Conservation (phyloP, 495 filamentous ascomycete genomes). For the Parathielavia hyrcaniae region DNA sequence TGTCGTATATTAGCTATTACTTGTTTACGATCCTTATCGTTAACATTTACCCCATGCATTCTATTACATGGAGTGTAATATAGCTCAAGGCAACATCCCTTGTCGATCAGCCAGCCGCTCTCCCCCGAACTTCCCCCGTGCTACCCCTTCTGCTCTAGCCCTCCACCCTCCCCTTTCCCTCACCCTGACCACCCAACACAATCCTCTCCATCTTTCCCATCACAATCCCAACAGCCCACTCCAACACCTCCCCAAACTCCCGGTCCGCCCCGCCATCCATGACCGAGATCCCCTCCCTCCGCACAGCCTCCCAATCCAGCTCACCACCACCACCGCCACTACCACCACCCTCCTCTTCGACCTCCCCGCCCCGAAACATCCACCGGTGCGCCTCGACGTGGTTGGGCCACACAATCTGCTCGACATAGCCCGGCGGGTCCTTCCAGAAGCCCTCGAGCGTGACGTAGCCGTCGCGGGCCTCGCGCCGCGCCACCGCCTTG, state of each 20-base stretch:
- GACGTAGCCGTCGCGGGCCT: conserved; percentile 74
- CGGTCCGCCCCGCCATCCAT: conserved; percentile 30
- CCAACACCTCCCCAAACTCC: conserved; percentile 45
- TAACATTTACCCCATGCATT: not conserved
- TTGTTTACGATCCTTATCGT: not conserved
- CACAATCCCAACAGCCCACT: conserved; percentile 50
- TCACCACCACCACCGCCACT: conserved; percentile 27
- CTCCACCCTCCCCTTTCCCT: not conserved
- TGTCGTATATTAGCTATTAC: too few species aligned
- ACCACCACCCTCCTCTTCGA: conserved; percentile 25
- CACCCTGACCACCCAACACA: conserved; percentile 10
- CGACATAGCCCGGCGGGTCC: conserved; percentile 90
- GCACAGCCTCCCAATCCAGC: conserved; percentile 40
- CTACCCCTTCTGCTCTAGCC: not conserved
- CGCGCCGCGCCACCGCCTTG: conserved; percentile 59
- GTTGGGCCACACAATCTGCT: conserved; percentile 90
- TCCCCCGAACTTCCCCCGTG: not conserved
- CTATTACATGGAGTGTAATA: not conserved
- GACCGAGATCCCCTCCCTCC: conserved; percentile 33
- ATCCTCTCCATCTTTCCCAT: conserved; percentile 37
- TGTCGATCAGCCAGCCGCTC: not conserved
- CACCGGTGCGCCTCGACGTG: conserved; percentile 74
- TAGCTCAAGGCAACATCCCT: not conserved
- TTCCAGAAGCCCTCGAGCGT: conserved; percentile 88
- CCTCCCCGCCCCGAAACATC: conserved; percentile 61